These are phyloP conservation scores for Leccinum disarticulatum DNA, from an alignment of 768 basidiomycete species.

Conservation along the genomic window DNA sequence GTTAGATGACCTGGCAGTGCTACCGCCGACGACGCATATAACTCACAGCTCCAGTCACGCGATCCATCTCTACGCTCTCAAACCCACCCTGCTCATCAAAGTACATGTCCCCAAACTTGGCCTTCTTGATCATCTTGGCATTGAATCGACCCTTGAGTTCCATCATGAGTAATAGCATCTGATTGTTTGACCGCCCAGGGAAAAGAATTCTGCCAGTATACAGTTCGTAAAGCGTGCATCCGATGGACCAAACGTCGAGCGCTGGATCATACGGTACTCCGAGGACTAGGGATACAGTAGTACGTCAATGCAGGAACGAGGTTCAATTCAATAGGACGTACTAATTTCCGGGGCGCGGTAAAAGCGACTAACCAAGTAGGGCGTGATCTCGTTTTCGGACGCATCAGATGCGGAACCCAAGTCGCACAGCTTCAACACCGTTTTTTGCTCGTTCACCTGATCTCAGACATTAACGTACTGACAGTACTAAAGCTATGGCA, in stretches of 20 bases:
- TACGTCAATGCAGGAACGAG: constrained; percentile 16
- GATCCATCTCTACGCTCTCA: constrained; percentile 78
- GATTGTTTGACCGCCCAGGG: constrained; percentile 95
- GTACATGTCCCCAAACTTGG: constrained; percentile 87
- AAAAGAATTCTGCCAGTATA: constrained; percentile 98
- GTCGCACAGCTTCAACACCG: constrained; percentile 91
- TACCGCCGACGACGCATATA: constrained; percentile 5
- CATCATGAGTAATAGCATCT: constrained; percentile 98
- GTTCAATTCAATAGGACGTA: constrained; percentile 39
- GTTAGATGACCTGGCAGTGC: constrained; percentile 21
- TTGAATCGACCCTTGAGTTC: constrained; percentile 95
- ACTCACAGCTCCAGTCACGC: constrained; percentile 80
- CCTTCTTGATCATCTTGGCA: constrained; percentile 90
- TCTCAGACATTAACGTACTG: constrained; percentile 12
- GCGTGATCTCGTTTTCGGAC: constrained; percentile 94
- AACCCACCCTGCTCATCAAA: constrained; percentile 94
- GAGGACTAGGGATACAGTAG: constrained; percentile 59
- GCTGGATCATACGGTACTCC: constrained; percentile 94
- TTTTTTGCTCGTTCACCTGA: constrained; percentile 95
- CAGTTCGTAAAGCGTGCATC: constrained; percentile 94
- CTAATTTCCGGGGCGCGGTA: constrained; percentile 99
- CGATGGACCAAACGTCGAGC: constrained; percentile 95
- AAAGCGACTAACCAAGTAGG: constrained; percentile 95
- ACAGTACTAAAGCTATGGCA: constrained; percentile 10
- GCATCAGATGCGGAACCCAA: constrained; percentile 96